These are phyloP conservation scores for Lipomyces sp. DNA, from an alignment of 805 yeast species.

Conservation along the genomic window DNA sequence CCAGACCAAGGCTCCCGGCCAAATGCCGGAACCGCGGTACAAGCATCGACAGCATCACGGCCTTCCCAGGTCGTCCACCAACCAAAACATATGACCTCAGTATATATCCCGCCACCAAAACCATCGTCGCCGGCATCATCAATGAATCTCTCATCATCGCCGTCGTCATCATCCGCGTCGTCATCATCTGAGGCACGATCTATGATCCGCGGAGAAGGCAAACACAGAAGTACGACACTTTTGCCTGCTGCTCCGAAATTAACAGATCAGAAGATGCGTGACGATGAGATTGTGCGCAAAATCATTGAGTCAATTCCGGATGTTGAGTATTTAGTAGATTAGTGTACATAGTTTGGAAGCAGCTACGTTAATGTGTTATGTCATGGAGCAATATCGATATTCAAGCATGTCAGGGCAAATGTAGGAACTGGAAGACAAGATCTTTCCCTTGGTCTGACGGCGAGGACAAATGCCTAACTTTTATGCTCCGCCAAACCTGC, in stretches of 20 bases:
- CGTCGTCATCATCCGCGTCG: conserved; percentile 25
- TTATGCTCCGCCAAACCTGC: too few relatives aligned
- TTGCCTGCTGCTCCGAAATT: conserved; percentile 39
- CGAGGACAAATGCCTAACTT: too few relatives aligned
- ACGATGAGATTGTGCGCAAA: conserved; percentile 36
- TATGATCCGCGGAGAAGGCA: not conserved
- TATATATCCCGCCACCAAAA: conserved; percentile 31
- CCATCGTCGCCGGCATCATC: conserved; percentile 25
- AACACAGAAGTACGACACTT: conserved; percentile 11
- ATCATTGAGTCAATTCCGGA: conserved; percentile 36
- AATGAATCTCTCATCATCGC: conserved; percentile 22
- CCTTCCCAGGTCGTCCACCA: conserved; percentile 13
- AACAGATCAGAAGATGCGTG: conserved; percentile 31
- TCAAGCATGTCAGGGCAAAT: too few relatives aligned
- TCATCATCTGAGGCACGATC: conserved; percentile 12
- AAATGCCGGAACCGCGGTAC: not conserved
- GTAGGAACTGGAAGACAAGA: too few relatives aligned
- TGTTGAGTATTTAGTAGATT: conserved; percentile 21
- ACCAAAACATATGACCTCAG: conserved; percentile 6
- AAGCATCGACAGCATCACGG: not conserved
- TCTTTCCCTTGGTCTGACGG: too few relatives aligned
- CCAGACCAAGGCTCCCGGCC: not conserved
- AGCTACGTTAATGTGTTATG: too few relatives aligned
- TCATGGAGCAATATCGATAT: too few relatives aligned
- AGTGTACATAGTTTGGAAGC: not conserved